Percentiles rank a stretch among this genome's conserved stretches.
phyloP scores from a whole-genome alignment of 768 basidiomycete genomes.

The Lentinula sp. region DNA sequence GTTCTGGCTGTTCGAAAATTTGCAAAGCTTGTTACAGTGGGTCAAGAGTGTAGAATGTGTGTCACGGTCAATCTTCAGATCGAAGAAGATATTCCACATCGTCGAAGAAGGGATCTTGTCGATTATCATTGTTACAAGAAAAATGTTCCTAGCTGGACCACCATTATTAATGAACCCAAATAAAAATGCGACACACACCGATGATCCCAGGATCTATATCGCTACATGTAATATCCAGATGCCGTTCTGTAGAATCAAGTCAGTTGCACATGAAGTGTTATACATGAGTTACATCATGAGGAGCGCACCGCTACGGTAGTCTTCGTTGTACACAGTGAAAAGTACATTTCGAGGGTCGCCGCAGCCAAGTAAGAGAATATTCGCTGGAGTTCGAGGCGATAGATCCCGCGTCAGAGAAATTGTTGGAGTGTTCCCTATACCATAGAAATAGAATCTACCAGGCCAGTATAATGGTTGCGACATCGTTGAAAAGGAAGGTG shows the following conservation, averaged over 20 bases:
- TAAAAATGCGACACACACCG: constrained; percentile 15
- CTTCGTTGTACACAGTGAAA: constrained; percentile 29
- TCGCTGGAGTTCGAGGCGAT: constrained; percentile 31
- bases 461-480: constrained; percentile 31
- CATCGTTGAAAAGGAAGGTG: constrained; percentile 18
- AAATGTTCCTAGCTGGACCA: constrained; percentile 27
- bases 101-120: constrained; percentile 14
- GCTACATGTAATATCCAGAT: constrained; percentile 32
- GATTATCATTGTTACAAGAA: constrained; percentile 25
- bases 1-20: constrained; percentile 13
- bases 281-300: too few species aligned
- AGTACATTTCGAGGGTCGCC: constrained; percentile 44
- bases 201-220: constrained; percentile 31
- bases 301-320: constrained; percentile 10
- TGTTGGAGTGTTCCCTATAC: constrained; percentile 45
- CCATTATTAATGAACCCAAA: background rate
- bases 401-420: constrained; percentile 34
- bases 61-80: constrained; percentile 23
- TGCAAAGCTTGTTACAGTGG: constrained; percentile 24
- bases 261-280: background rate
- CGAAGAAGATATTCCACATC: constrained; percentile 31
- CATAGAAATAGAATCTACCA: constrained; percentile 37
- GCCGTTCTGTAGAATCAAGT: constrained; percentile 8
- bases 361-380: constrained; percentile 38
- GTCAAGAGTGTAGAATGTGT: constrained; percentile 16